Evolutionary conservation across 2,329 filamentous ascomycete genomes (phyloP).

Genomic region (Leptosphaerulina australis): DNA sequence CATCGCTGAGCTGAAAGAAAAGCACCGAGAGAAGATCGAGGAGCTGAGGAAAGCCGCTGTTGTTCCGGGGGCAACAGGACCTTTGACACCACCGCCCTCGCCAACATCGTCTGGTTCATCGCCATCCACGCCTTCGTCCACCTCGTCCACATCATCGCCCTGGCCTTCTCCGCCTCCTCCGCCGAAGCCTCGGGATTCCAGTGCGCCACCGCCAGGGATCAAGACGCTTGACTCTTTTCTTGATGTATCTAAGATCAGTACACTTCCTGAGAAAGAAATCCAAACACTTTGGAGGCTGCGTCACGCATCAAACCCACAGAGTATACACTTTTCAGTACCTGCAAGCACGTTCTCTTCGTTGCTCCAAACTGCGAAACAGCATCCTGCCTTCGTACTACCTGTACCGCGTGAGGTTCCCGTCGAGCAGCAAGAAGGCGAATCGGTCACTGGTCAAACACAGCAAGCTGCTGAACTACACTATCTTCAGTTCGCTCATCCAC

Average conservation of each 20-base stretch:
- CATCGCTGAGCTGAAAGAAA: slow-evolving; percentile 77
- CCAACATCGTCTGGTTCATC: slow-evolving; percentile 15
- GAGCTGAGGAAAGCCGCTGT: slow-evolving; percentile 71
- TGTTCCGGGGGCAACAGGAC: slow-evolving; percentile 58
- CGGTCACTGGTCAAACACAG: slow-evolving; percentile 30
- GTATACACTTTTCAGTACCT: slow-evolving; percentile 84
- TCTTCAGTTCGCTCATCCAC: slow-evolving; percentile 93
- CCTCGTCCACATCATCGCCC: slow-evolving; percentile 22
- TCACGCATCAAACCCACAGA: slow-evolving; percentile 73
- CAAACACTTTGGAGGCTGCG: slow-evolving; percentile 88
- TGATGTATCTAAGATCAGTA: slow-evolving; percentile 76
- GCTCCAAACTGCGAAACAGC: slow-evolving; percentile 69
- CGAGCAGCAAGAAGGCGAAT: slow-evolving; percentile 27
- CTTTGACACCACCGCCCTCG: slow-evolving; percentile 39
- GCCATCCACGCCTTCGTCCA: slow-evolving; percentile 11
- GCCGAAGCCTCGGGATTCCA: slow-evolving; percentile 33
- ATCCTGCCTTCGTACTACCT: slow-evolving; percentile 91
- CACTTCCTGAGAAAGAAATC: slow-evolving; percentile 79
- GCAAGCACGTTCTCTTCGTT: slow-evolving; percentile 75
- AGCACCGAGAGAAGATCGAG: slow-evolving; percentile 83
- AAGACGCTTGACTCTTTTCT: slow-evolving; percentile 73
- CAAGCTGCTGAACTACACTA: slow-evolving; percentile 92
- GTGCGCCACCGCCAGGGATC: slow-evolving; percentile 55
- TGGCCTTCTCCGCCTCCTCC: slow-evolving; percentile 37
- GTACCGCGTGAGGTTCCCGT: slow-evolving; percentile 65